A percentile compares a stretch with the other conserved stretches of the same genome.
Evolutionary conservation across 441 rosid genomes (phyloP).

Genomic region (Pelargonium australe): DNA sequence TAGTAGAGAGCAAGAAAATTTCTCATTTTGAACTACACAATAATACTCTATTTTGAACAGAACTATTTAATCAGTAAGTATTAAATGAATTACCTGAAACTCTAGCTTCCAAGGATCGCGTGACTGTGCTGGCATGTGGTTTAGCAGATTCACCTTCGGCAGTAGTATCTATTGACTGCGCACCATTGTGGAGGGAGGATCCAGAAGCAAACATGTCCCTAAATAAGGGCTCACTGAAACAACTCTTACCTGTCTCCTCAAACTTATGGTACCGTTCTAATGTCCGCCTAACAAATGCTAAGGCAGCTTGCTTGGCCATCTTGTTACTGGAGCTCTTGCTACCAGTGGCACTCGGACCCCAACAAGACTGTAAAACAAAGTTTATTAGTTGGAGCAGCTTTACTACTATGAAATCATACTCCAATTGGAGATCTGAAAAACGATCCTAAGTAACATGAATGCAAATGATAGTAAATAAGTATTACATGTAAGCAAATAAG

Average conservation of each 20-base stretch:
- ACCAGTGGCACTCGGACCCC: constrained; percentile 54
- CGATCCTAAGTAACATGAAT: not conserved
- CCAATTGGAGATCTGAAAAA: not conserved
- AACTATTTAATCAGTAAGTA: too few relatives aligned
- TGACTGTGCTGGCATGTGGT: constrained; percentile 25
- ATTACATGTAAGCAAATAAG: not conserved
- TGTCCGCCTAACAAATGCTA: constrained; percentile 68
- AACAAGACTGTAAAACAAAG: constrained; percentile 47
- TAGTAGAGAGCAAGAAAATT: constrained; percentile 18
- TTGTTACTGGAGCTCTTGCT: constrained; percentile 76
- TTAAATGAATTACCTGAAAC: constrained; percentile 32
- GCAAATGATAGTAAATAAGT: too few relatives aligned
- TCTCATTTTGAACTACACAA: too few relatives aligned
- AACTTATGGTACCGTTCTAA: constrained; percentile 60
- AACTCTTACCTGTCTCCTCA: constrained; percentile 81
- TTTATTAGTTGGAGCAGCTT: not conserved
- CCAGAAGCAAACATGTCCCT: constrained; percentile 55
- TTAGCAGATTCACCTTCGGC: constrained; percentile 48
- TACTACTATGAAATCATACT: not conserved
- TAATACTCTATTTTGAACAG: too few relatives aligned
- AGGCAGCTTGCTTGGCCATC: constrained; percentile 80
- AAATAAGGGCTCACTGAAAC: constrained; percentile 69
- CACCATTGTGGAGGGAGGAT: constrained; percentile 31
- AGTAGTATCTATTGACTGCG: constrained; percentile 32
- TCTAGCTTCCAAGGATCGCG: constrained; percentile 32